These are phyloP conservation scores for Candida sithepensis DNA, from an alignment of 805 yeast species.

Conservation along the genomic window DNA sequence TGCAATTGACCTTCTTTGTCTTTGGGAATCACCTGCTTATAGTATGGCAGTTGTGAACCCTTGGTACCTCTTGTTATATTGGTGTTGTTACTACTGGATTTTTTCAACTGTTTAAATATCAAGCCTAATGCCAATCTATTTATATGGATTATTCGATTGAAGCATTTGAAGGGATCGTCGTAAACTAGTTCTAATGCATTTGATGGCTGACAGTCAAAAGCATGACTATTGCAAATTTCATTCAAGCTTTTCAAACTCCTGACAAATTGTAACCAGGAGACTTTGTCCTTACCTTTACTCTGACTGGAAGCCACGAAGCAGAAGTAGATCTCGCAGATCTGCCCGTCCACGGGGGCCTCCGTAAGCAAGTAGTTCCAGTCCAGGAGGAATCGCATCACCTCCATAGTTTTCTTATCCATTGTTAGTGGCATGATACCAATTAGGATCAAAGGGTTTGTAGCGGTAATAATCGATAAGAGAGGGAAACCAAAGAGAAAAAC, in stretches of 20 bases:
- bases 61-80: not conserved
- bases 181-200: constrained; percentile 19
- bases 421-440: not conserved
- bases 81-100: not conserved
- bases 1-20: constrained; percentile 17
- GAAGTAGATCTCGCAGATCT: constrained; percentile 29
- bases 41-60: not conserved
- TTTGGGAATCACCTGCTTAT: constrained; percentile 13
- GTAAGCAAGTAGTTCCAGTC: constrained; percentile 30
- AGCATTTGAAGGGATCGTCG: constrained; percentile 30
- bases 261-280: constrained; percentile 32
- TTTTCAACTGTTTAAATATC: constrained; percentile 16
- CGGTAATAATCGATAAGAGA: too few species aligned
- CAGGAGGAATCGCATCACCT: constrained; percentile 27
- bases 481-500: too few species aligned
- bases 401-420: constrained; percentile 29
- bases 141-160: constrained; percentile 21
- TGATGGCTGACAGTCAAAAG: constrained; percentile 23
- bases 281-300: constrained; percentile 31
- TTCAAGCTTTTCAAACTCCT: constrained; percentile 24
- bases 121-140: constrained; percentile 27
- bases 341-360: constrained; percentile 30
- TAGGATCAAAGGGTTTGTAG: too few species aligned
- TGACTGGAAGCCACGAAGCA: constrained; percentile 29
- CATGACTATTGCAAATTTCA: constrained; percentile 18